Evolutionary conservation across 805 yeast genomes (phyloP).

Genomic region (Candida xyloterini): DNA sequence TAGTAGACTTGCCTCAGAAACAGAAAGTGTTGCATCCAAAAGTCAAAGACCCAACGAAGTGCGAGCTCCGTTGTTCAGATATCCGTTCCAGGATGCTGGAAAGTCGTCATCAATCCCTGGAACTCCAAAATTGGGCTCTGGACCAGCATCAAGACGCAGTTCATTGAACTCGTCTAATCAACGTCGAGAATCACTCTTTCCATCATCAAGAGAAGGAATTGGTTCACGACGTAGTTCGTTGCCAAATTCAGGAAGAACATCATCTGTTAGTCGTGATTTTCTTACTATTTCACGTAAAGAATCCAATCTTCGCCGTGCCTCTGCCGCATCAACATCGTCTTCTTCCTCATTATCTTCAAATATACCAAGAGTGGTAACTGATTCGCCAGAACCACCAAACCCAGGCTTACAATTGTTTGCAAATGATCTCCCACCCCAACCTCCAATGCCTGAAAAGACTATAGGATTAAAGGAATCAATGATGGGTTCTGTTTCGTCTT

Average conservation of each 20-base stretch:
- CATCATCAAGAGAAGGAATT: not conserved
- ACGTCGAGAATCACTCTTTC: slow-evolving; percentile 1
- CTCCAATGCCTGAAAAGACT: slow-evolving; percentile 45
- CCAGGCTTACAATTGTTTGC: slow-evolving; percentile 5
- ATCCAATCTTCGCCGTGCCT: slow-evolving; percentile 20
- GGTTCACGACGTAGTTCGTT: not conserved
- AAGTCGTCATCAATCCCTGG: slow-evolving; percentile 11
- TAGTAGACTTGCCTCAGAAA: slow-evolving; percentile 8
- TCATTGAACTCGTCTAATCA: slow-evolving; percentile 29
- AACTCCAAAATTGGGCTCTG: slow-evolving; percentile 17
- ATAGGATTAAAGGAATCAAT: not conserved
- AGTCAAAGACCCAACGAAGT: slow-evolving; percentile 12
- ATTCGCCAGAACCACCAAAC: not conserved
- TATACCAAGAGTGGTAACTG: not conserved
- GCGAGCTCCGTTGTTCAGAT: slow-evolving; percentile 54
- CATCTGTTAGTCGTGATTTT: slow-evolving; percentile 1
- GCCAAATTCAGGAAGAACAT: slow-evolving; percentile 4
- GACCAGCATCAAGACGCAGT: slow-evolving; percentile 32
- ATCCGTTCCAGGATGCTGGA: slow-evolving; percentile 60
- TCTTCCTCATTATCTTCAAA: slow-evolving; percentile 18
- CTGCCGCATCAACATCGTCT: slow-evolving; percentile 19
- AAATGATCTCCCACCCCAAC: slow-evolving; percentile 48
- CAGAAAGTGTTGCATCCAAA: slow-evolving; percentile 14
- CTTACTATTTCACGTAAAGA: slow-evolving; percentile 10
- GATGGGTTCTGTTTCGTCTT: not conserved